These are phyloP conservation scores for Trifolium dubium DNA, from an alignment of 306 rosid species.

Conservation along the genomic window DNA sequence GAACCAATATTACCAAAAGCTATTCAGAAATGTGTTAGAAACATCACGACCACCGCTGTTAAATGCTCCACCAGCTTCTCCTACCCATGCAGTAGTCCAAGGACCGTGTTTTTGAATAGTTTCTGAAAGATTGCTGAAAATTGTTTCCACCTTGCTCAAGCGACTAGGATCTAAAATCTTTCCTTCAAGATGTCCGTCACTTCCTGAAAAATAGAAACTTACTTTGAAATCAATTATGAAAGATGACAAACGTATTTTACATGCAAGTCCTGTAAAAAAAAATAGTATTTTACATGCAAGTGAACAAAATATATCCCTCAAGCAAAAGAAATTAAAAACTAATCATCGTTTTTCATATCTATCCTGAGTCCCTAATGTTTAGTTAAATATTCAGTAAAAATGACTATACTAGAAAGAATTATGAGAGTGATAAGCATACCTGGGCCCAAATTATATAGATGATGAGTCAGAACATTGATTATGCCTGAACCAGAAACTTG, in stretches of 20 bases:
- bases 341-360: not conserved
- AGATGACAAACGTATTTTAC: not conserved
- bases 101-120: constrained; percentile 73
- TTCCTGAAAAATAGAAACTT: constrained; percentile 56
- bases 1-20: constrained; percentile 80
- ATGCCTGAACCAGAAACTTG: constrained; percentile 78
- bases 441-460: constrained; percentile 88
- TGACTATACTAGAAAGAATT: constrained; percentile 1
- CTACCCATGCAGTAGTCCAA: constrained; percentile 93
- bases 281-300: constrained; percentile 3
- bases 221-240: constrained; percentile 21
- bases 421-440: constrained; percentile 57
- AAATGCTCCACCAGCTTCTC: constrained; percentile 97
- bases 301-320: constrained; percentile 4
- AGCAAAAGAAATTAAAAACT: not conserved
- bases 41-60: constrained; percentile 85
- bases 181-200: constrained; percentile 61
- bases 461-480: constrained; percentile 79
- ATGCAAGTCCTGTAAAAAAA: not conserved
- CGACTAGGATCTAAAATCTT: constrained; percentile 71
- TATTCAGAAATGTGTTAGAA: constrained; percentile 79
- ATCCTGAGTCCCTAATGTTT: not conserved
- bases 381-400: not conserved
- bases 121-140: constrained; percentile 57
- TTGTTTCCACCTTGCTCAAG: constrained; percentile 58